Evolutionary conservation across 441 rosid species (phyloP).

Genomic region (Pelargonium australe): DNA sequence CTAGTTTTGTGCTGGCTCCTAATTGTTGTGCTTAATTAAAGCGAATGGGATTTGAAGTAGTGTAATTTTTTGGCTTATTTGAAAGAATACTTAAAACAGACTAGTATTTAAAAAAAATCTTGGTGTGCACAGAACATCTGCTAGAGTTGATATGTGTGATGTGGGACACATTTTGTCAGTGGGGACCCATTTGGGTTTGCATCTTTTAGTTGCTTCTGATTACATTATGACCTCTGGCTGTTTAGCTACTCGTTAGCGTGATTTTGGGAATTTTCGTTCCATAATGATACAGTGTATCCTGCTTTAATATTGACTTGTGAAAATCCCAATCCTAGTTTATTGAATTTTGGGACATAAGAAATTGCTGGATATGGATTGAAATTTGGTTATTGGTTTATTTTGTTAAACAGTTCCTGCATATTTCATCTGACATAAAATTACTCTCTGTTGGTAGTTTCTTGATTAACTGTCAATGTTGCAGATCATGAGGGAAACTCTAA

Average conservation of each 20-base stretch:
- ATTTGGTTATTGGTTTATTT: slow-evolving; percentile 9
- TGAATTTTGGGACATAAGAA: neutral
- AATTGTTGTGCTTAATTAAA: neutral
- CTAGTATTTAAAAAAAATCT: no score
- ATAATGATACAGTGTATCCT: no score
- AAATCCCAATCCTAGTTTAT: no score
- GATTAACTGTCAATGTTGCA: slow-evolving; percentile 34
- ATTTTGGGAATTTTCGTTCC: no score
- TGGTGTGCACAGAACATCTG: no score
- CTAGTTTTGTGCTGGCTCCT: neutral
- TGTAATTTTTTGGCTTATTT: neutral
- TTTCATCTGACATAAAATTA: neutral
- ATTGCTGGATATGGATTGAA: neutral
- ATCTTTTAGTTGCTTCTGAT: neutral
- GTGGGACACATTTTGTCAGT: neutral
- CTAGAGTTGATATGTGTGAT: no score
- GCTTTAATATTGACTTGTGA: no score
- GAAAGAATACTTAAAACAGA: neutral
- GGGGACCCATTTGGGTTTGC: neutral
- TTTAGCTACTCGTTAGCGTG: no score
- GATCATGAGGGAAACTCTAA: slow-evolving; percentile 97
- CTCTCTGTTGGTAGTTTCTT: slow-evolving; percentile 6
- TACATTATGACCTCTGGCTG: no score
- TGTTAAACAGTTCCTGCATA: neutral
- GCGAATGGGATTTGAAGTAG: no score